A percentile compares a stretch with the other conserved stretches of the same genome.
These are phyloP conservation scores for Papiliotrema terrestris DNA, from an alignment of 1,284 basidiomycete genomes.

Conservation along the genomic window DNA sequence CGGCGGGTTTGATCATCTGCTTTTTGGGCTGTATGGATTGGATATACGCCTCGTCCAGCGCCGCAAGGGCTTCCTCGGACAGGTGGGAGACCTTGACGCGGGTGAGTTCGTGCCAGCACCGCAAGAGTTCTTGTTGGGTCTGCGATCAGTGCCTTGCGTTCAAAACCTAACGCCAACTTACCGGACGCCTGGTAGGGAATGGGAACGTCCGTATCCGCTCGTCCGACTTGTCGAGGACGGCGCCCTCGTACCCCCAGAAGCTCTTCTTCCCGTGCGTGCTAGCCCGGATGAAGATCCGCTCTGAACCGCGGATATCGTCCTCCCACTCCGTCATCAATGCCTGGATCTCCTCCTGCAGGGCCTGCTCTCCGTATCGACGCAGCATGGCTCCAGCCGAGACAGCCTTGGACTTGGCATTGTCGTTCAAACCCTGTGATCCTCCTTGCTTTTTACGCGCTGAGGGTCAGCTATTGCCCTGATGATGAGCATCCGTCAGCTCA, in stretches of 20 bases:
- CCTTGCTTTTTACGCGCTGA: constrained; percentile 94
- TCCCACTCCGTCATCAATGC: constrained; percentile 74
- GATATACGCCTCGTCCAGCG: constrained; percentile 80
- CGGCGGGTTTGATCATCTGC: constrained; percentile 26
- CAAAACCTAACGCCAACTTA: constrained; percentile 50
- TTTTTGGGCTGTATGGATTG: constrained; percentile 70
- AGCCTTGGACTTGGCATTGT: constrained; percentile 87
- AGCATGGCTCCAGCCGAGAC: constrained; percentile 93
- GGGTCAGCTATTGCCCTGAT: constrained; percentile 3
- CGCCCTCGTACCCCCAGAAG: constrained; percentile 80
- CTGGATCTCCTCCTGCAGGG: constrained; percentile 88
- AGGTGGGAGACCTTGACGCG: constrained; percentile 81
- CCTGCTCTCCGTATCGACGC: constrained; percentile 91
- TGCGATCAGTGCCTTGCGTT: constrained; percentile 38
- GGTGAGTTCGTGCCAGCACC: constrained; percentile 84
- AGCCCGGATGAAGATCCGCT: constrained; percentile 84
- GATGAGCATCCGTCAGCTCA: constrained; percentile 44
- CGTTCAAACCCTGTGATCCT: constrained; percentile 87
- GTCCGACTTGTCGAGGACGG: constrained; percentile 63
- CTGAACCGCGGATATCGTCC: constrained; percentile 74
- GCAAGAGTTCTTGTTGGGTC: constrained; percentile 85
- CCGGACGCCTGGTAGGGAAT: constrained; percentile 87
- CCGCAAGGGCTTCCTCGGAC: constrained; percentile 76
- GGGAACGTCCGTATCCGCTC: constrained; percentile 80
- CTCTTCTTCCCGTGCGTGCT: constrained; percentile 78